Evolutionary conservation across 805 yeast species (phyloP).

Genomic region (Metschnikowia borealis): DNA sequence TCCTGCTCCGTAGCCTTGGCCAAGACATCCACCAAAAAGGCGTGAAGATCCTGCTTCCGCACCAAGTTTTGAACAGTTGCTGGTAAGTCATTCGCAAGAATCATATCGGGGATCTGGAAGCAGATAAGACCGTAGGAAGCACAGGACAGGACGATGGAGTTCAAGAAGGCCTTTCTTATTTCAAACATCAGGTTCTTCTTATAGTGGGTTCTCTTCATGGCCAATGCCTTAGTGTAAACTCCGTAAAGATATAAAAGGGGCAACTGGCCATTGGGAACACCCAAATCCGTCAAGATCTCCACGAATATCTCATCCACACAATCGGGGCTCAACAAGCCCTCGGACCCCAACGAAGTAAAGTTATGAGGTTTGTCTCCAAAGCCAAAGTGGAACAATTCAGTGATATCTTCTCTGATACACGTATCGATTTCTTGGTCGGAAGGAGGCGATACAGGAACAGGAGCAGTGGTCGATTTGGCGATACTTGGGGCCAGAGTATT

Average conservation of each 20-base stretch:
- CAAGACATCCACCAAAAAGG: conserved; percentile 53
- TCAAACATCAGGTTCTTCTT: conserved; percentile 37
- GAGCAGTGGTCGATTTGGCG: not conserved
- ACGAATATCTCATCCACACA: conserved; percentile 50
- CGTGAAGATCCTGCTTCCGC: conserved; percentile 11
- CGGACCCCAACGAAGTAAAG: conserved; percentile 21
- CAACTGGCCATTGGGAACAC: conserved; percentile 34
- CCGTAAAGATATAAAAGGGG: conserved; percentile 47
- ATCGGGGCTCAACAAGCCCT: conserved; percentile 22
- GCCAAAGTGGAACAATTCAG: conserved; percentile 26
- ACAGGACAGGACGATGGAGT: conserved; percentile 46
- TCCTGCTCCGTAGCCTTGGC: conserved; percentile 64
- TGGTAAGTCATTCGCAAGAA: conserved; percentile 37
- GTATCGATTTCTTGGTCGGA: conserved; percentile 24
- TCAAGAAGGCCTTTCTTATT: conserved; percentile 38
- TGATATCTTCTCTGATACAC: conserved; percentile 43
- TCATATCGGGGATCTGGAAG: conserved; percentile 67
- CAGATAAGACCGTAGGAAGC: conserved; percentile 64
- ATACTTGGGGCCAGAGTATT: not conserved
- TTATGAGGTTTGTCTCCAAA: conserved; percentile 25
- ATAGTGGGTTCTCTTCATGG: conserved; percentile 40
- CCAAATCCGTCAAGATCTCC: conserved; percentile 54
- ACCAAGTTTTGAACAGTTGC: conserved; percentile 25
- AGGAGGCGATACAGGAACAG: not conserved
- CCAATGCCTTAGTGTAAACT: conserved; percentile 41